Base-by-base conservation (phyloP, 2,329 filamentous ascomycete genomes). In the Fusarium pininemorale region DNA sequence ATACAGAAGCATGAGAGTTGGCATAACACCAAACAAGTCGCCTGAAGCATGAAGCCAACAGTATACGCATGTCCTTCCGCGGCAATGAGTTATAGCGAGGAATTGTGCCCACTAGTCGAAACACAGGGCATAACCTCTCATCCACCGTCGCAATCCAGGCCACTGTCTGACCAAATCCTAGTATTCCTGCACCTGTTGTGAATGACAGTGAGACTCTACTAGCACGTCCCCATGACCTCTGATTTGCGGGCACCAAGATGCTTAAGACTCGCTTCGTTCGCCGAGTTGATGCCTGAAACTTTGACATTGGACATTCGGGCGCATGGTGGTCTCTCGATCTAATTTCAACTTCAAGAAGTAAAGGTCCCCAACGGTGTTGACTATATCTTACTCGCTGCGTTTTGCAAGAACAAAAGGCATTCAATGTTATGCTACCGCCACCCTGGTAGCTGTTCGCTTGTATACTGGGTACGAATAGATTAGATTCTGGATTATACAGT, bases 111-210 rank as follows among this genome's bases (percentile, higher is more conserved):
- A 28, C 28, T 4, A 47, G 10, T n/a, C 20, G 22, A 1, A 50
- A 50, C 0, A 8, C 16, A 0, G 48, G 30, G 3, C 30, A 53
- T 53, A 1, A 6, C 0, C 0, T 0, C n/a, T 1, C 1, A 22
- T 53, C 32, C 16, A 53, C 50, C 4, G 18, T 53, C 12, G n/a
- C n/a, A 14, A 22, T 0, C 32, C 50, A 53, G 26, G 26, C 26
- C 26, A 26, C 26, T 7, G 26, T 26, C 5, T 26, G 26, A 5
- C 26, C 26, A 7, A 26, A 5, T 7, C 26, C 50, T 8, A 53
- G 5, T 26, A 37, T 15, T 1, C 32, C 18, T 22, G 14, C 24
- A 22, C 50, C 32, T 9, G 32, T 38, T 22, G 32, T 54, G 5
- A 26, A 38, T 0, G 24, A 26, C 0, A 28, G 0, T 0, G 32